Base-by-base conservation (phyloP, 768 basidiomycete genomes). In the Amanita thiersii region DNA sequence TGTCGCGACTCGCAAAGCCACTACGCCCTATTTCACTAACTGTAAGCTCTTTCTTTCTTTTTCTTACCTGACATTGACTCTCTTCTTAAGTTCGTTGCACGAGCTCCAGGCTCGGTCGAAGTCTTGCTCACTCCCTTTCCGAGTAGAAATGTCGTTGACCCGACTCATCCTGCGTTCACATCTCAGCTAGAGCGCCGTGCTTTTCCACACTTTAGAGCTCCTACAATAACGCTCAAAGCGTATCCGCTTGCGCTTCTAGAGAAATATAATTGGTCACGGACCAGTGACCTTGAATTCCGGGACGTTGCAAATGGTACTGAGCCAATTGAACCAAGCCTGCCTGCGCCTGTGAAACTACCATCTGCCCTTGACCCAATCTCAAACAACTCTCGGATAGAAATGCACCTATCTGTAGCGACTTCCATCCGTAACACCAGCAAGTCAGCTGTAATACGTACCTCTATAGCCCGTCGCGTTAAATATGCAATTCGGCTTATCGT, bases 401-500 rank as follows among this genome's bases (percentile, higher is more conserved):
- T 43, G 42, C 34, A 37, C 9, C 12, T 43, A 18, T 37, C 42
- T 23, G 53, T 53, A 5, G 50, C 58, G 0, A 56, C 61, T 5
- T 60, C 60, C 39, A 66, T 66, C 39, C 61, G 62, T 37, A 56
- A 55, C 9, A 61, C 64, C 40, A 58, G 58, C 35, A 51, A 56
- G 20, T 48, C 52, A 5, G 54, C 56, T 2, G 49, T 56, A 32
- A 56, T 67, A 24, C 58, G 71, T 3, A 37, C 37, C 28, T 52
- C 45, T 10, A 61, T 72, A 11, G 38, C 41, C 3, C 50, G 50
- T 24, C 64, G 60, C 40, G 43, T 75, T 23, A 69, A 68, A 51
- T 54, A 56, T 7, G 65, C 67, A 3, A 30, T 72, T 19, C 56
- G 53, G 17, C 54, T 72, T 12, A 62, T 74, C 24, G 62, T 66